Evolutionary conservation across 495 filamentous ascomycete species (phyloP).

Genomic region (Tuber borchii): DNA sequence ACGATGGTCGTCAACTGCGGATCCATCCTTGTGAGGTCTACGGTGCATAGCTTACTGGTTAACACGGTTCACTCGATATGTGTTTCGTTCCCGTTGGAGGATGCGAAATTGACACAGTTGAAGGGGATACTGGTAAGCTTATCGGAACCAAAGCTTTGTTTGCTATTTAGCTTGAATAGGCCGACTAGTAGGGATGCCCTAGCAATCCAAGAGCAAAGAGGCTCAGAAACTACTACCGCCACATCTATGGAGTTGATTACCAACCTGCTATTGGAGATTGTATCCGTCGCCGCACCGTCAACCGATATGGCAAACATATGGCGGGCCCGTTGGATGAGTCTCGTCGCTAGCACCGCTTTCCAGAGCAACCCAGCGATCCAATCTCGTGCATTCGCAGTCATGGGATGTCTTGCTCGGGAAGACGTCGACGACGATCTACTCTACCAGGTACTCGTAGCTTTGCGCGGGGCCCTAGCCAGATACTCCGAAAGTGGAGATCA

Average conservation of each 20-base stretch:
- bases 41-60: conserved; percentile 56
- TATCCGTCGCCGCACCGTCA: conserved; percentile 55
- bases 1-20: conserved; percentile 62
- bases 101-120: conserved; percentile 51
- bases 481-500: conserved; percentile 55
- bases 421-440: conserved; percentile 63
- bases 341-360: conserved; percentile 63
- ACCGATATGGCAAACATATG: conserved; percentile 58
- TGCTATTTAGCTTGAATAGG: conserved; percentile 42
- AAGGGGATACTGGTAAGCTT: conserved; percentile 51
- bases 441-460: conserved; percentile 61
- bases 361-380: conserved; percentile 65
- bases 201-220: conserved; percentile 38
- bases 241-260: conserved; percentile 45
- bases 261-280: conserved; percentile 55
- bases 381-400: conserved; percentile 60
- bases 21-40: conserved; percentile 49
- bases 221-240: conserved; percentile 33
- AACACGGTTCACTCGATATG: conserved; percentile 61
- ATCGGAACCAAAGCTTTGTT: conserved; percentile 48
- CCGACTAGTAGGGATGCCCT: conserved; percentile 40
- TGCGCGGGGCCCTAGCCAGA: conserved; percentile 54
- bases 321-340: conserved; percentile 65
- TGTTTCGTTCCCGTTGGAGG: conserved; percentile 55
- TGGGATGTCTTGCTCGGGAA: conserved; percentile 61